These are phyloP conservation scores for Bjerkandera adusta DNA, from an alignment of 1,284 basidiomycete species.

Conservation along the genomic window DNA sequence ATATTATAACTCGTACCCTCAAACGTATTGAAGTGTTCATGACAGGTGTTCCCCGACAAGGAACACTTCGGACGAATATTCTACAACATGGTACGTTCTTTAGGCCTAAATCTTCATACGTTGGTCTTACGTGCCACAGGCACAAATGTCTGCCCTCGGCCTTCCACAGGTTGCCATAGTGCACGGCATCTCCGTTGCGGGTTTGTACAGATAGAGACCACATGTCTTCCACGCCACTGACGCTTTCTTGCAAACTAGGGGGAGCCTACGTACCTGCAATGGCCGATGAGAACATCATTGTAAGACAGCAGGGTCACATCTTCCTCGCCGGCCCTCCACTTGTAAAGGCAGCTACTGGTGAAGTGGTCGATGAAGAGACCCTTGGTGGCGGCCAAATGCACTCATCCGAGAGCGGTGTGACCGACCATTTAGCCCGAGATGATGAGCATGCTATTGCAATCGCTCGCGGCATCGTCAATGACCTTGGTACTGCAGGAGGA, in stretches of 20 bases:
- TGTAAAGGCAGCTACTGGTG: conserved; percentile 94
- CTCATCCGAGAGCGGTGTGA: conserved; percentile 90
- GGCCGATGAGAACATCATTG: conserved; percentile 96
- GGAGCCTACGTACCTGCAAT: conserved; percentile 95
- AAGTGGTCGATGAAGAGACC: conserved; percentile 90
- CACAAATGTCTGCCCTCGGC: conserved; percentile 86
- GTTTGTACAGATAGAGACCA: conserved; percentile 27
- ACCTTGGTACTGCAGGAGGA: conserved; percentile 67
- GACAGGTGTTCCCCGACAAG: conserved; percentile 77
- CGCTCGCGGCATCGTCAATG: conserved; percentile 78
- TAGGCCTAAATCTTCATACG: neutral
- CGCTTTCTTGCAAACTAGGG: conserved; percentile 40
- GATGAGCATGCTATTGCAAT: conserved; percentile 89
- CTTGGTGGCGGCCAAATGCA: conserved; percentile 94
- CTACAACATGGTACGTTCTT: conserved; percentile 84
- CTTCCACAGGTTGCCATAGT: conserved; percentile 93
- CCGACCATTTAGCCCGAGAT: conserved; percentile 87
- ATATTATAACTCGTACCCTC: neutral
- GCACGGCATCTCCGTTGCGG: conserved; percentile 93
- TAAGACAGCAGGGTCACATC: conserved; percentile 90
- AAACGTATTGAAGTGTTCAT: conserved; percentile 5
- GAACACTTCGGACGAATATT: conserved; percentile 97
- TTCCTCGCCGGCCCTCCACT: conserved; percentile 96
- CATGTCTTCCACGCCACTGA: conserved; percentile 4
- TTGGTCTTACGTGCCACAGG: conserved; percentile 42